Evolutionary conservation across 306 rosid species (phyloP), one percentile per base, ranked within the genome.

Genomic region (Acmispon strigosus): DNA sequence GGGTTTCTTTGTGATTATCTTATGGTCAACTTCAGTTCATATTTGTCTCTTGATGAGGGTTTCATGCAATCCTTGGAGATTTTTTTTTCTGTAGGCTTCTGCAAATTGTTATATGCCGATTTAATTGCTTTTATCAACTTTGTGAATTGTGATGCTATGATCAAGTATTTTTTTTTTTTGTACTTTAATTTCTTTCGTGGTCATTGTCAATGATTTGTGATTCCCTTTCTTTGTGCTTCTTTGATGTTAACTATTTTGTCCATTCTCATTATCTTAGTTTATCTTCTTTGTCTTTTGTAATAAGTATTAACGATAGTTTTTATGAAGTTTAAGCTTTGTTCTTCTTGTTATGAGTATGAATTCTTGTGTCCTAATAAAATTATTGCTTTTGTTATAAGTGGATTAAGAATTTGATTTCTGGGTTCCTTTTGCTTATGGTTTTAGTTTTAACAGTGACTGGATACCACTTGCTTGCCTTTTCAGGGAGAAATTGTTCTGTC

Each of bases 401-500:
- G 53, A 42, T 24, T 66, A 18, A 41, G 42, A 66, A 51, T 52
- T 53, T 52, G 51, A n/a, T 77, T 22, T 50, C 18, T 77, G 51
- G 29, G 62, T 22, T 36, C 17, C 44, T 58, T 53, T 77, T 53
- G 55, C 73, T 70, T 77, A 13, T 60, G 27, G 45, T 1, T 22
- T 22, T 22, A 22, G 2, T 41, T 56, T 9, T 32, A 48, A 32
- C 49, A 11, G 27, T 16, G 62, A 39, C 27, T 66, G 63, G 70
- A 57, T 63, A 27, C 19, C 56, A 45, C 22, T 81, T 76, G 34
- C 71, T 83, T 78, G 29, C 74, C 72, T 66, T 80, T 88, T 4
- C 96, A 92, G 96, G 96, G 59, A 44, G 62, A 51, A 77, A 60
- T 69, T 85, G 62, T 27, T 69, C 67, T 55, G 52, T 57, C 45